Evolutionary conservation across 2,329 filamentous ascomycete species (phyloP).

Genomic region (Cercospora sp.): DNA sequence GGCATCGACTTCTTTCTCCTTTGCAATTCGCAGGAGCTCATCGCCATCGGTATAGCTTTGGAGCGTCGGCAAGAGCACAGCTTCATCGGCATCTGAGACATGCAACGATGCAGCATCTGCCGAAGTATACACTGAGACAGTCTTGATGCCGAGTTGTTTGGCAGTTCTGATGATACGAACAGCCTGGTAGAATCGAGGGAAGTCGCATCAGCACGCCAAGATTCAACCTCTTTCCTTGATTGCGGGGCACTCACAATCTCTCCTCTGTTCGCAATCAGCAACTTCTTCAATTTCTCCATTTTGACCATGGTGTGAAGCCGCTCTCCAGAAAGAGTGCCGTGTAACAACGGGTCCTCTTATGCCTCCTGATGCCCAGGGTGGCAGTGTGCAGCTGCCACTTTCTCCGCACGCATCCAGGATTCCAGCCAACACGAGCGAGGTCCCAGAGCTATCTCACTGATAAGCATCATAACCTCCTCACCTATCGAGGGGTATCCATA

Average conservation of each 20-base stretch:
- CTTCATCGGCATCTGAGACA: constrained; percentile 55
- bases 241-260: constrained; percentile 47
- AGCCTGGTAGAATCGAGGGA: constrained; percentile 24
- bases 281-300: constrained; percentile 50
- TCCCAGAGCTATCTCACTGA: constrained; percentile 20
- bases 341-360: background rate
- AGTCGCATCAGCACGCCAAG: constrained; percentile 9
- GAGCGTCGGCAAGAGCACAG: constrained; percentile 51
- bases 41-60: constrained; percentile 53
- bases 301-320: background rate
- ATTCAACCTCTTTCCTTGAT: background rate
- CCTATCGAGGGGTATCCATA: constrained; percentile 12
- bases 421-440: background rate
- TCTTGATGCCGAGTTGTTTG: constrained; percentile 51
- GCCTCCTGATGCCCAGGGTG: background rate
- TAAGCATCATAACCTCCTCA: constrained; percentile 22
- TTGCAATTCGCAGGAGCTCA: constrained; percentile 55
- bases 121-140: constrained; percentile 59
- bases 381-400: background rate
- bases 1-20: constrained; percentile 52
- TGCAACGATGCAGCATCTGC: constrained; percentile 58
- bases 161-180: constrained; percentile 55
- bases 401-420: background rate
- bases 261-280: constrained; percentile 61
- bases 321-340: background rate